phyloP scores from a whole-genome alignment of 2,329 filamentous ascomycete species.

The Fusarium sp. region DNA sequence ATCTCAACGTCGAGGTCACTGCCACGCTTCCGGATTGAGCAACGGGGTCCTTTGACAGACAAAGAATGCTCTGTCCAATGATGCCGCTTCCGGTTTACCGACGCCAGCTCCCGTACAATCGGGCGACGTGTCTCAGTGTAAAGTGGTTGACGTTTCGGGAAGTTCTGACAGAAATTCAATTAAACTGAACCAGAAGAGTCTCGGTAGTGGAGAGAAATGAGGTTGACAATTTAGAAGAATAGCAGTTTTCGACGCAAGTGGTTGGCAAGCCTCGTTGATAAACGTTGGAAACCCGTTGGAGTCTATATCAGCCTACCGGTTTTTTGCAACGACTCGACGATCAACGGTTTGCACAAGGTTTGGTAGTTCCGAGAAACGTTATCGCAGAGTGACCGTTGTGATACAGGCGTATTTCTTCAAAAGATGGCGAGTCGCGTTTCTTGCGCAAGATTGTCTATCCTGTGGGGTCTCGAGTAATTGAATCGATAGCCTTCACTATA shows the following conservation, averaged over 20 bases:
- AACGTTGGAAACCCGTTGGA: constrained; percentile 26
- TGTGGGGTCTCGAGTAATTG: background rate
- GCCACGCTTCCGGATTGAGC: constrained; percentile 38
- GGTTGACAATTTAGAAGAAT: constrained; percentile 3
- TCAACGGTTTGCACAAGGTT: constrained; percentile 25
- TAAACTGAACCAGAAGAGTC: constrained; percentile 23
- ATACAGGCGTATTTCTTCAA: constrained; percentile 21
- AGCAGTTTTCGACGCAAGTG: constrained; percentile 6
- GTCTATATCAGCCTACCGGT: constrained; percentile 12
- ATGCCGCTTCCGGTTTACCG: constrained; percentile 28
- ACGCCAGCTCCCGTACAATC: constrained; percentile 20
- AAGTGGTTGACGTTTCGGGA: constrained; percentile 33
- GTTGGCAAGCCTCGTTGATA: constrained; percentile 24
- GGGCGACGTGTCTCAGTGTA: constrained; percentile 39
- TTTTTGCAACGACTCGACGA: constrained; percentile 16
- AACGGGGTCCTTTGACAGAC: constrained; percentile 23
- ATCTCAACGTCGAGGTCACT: constrained; percentile 33
- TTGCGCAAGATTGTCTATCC: constrained; percentile 10
- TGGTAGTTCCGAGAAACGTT: constrained; percentile 7
- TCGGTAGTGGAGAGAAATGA: constrained; percentile 1
- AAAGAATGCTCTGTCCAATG: constrained; percentile 41
- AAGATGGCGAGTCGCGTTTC: constrained; percentile 15
- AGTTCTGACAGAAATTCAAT: constrained; percentile 11
- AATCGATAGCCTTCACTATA: constrained; percentile 1
- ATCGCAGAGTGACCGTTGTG: constrained; percentile 3